Evolutionary conservation across 768 basidiomycete genomes (phyloP), one percentile per base, ranked within the genome.

Genomic region (Hypholoma fasciculare): DNA sequence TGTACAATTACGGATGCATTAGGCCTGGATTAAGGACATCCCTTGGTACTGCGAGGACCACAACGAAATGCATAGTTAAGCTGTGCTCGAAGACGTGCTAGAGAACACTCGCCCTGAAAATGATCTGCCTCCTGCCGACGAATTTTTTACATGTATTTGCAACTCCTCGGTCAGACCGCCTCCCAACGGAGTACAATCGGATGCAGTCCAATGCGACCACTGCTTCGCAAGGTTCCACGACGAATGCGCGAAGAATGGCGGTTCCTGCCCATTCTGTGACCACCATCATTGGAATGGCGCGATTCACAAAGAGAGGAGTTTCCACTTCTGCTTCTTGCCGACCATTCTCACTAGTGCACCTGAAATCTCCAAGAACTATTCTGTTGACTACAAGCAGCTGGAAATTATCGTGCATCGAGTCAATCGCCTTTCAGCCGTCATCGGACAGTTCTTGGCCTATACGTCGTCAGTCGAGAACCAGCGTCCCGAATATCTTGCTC

Each of bases 201-300:
- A 93, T 67, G 92, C 92, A 1, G 92, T 94, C 16, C 92, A 94
- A 69, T 94, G 92, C 68, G 92, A 94, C 67, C 91, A 94, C 64
- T 94, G 92, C 61, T 90, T 83, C 69, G 92, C 92, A 49, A 78
- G 91, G 49, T 94, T 94, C 74, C 92, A 94, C 60, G 91, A 90
- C 5, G 80, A 86, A 49, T 94, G 92, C 64, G 92, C 91, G 11
- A 87, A 87, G 63, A 90, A 89, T 61, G 92, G 92, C n/a, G 92
- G 92, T 37, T 94, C 92, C 4, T 94, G 92, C 67, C 92, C 92
- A 0, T 94, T 94, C 76, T 94, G 92, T 62, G 92, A 94, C 62
- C 91, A 92, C 64, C 89, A 92, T 60, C 92, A 94, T 66, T 94
- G 92, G 92, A 92, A 94, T 63, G 92, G 92, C 17, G 82, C 88